Base-by-base conservation (phyloP, 1,284 basidiomycete species). In the Uromyces viciae-fabae region DNA sequence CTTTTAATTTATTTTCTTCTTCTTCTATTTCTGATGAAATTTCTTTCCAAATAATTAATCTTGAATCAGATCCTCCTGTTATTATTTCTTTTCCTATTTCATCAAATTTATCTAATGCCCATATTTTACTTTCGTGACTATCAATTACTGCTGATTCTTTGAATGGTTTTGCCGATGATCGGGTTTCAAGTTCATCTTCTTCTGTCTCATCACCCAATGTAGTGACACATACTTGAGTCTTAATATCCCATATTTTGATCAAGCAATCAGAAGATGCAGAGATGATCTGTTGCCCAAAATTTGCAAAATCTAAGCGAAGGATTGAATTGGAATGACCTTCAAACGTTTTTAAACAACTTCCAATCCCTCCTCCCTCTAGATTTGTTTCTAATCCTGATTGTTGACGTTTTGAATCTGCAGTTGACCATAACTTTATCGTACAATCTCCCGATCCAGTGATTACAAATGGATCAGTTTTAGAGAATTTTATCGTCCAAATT, bases 291-390 rank as follows among this genome's bases (percentile, higher is more conserved):
- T 91, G 89, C 9, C 94, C 95, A 36, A 87, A 85, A 82, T 92
- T 93, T 60, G 98, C 85, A 86, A 98, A 99, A 84, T 94, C 92
- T 33, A 98, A 92, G 54, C 95, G 89, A 68, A 99, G 87, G n/a
- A 99, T 94, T 4, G 94, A 94, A 87, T 98, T 98, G 4, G 94
- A 94, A 86, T 99, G 97, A 0, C 95, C 95, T 87, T 98, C 95
- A 83, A 97, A 94, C 40, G 95, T 98, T 89, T 90, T 84, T 28
- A 22, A 46, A 76, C 33, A 46, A 28, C 74, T 81, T 17, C 28
- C 75, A 40, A 77, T 68, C 22, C 54, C 52, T 28, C 33, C 38
- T 25, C 33, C n/a, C 28, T 72, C 40, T 11, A 11, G 11, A 49
- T 49, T 22, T 56, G 38, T 38, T 43, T 38, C 43, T 19, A 85